Conservation (phyloP, 2,329 filamentous ascomycete genomes). For the Talaromyces pinophilus region DNA sequence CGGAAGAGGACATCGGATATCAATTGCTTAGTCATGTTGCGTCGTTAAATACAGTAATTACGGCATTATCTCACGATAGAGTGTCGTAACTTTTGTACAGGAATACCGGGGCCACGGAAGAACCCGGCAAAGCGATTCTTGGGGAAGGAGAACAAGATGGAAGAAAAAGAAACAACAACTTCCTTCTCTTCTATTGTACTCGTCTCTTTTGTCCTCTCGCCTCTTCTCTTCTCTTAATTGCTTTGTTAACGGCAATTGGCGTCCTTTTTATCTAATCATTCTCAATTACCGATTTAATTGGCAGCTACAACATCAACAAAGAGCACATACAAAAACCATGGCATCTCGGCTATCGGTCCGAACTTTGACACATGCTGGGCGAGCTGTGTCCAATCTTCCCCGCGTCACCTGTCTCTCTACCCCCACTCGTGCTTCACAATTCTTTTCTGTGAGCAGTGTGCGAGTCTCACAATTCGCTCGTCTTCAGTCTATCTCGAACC, state of each 20-base stretch:
- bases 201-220: not conserved
- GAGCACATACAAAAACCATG: slow-evolving; percentile 11
- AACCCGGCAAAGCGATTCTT: slow-evolving; percentile 1
- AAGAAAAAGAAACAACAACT: slow-evolving; percentile 2
- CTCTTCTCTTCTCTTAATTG: not conserved
- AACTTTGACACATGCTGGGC: slow-evolving; percentile 38
- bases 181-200: not conserved
- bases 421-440: slow-evolving; percentile 31
- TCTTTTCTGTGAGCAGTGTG: slow-evolving; percentile 31
- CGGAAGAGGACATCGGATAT: slow-evolving; percentile 9
- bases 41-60: not conserved
- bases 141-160: slow-evolving; percentile 6
- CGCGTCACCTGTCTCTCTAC: slow-evolving; percentile 32
- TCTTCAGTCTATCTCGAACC: slow-evolving; percentile 39
- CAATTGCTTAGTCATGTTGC: not conserved
- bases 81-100: not conserved
- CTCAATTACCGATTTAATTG: slow-evolving; percentile 13
- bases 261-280: not conserved
- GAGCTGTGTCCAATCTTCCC: slow-evolving; percentile 36
- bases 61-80: no score
- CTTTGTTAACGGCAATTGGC: slow-evolving; percentile 12
- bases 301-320: slow-evolving; percentile 4
- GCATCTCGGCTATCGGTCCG: slow-evolving; percentile 24
- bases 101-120: slow-evolving; percentile 10
- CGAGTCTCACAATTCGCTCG: slow-evolving; percentile 37